Evolutionary conservation across 805 yeast species (phyloP).

Genomic region (Saccharomyces mikatae): DNA sequence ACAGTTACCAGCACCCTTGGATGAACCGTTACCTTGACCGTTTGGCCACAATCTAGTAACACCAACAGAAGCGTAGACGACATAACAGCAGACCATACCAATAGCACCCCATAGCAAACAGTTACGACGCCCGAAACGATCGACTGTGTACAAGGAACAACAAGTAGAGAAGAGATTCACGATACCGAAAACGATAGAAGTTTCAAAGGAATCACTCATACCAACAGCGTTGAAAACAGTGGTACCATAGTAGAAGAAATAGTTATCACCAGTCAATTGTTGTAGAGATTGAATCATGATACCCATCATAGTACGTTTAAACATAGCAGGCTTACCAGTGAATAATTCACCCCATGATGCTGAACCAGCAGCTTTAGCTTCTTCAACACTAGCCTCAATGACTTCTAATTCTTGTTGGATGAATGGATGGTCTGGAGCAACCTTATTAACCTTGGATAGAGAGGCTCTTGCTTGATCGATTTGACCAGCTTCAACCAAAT

Average conservation of each 20-base stretch:
- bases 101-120: constrained; percentile 41
- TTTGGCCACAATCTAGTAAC: constrained; percentile 39
- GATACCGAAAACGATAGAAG: constrained; percentile 53
- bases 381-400: constrained; percentile 53
- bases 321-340: constrained; percentile 59
- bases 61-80: constrained; percentile 55
- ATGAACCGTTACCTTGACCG: constrained; percentile 28
- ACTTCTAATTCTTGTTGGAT: constrained; percentile 50
- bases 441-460: constrained; percentile 51
- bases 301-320: constrained; percentile 43
- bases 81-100: constrained; percentile 42
- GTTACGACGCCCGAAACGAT: constrained; percentile 48
- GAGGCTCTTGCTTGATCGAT: constrained; percentile 57
- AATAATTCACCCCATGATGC: constrained; percentile 61
- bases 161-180: constrained; percentile 55
- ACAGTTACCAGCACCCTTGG: constrained; percentile 55
- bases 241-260: constrained; percentile 63
- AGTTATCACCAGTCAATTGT: constrained; percentile 63
- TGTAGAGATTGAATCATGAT: constrained; percentile 55
- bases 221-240: constrained; percentile 58
- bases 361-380: constrained; percentile 52
- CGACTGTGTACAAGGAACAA: constrained; percentile 44
- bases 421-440: constrained; percentile 43
- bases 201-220: constrained; percentile 49
- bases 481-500: constrained; percentile 46